Base-by-base conservation (phyloP, 495 filamentous ascomycete species). In the Aspergillus leporis region DNA sequence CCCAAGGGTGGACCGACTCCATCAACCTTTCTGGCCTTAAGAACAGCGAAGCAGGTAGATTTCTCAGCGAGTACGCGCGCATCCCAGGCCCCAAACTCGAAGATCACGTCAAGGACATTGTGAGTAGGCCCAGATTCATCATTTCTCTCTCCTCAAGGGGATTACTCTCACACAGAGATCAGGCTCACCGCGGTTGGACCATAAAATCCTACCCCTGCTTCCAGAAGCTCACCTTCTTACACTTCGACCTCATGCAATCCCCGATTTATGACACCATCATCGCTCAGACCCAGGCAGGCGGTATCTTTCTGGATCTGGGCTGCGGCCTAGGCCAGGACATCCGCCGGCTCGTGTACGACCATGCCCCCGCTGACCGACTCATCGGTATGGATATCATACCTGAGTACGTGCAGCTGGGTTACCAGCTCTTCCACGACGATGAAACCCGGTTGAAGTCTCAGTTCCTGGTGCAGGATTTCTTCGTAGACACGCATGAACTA, bases 221-320 rank as follows among this genome's bases (percentile, higher is more conserved):
- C 46, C 71, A 77, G 14, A 66, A 55, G 71, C 77, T 65, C 59
- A 77, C 45, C 68, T 81, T 69, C 64, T 74, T 63, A 46, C 65
- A 50, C 56, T 79, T 53, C 51, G 70, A 66, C 18, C 51, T 68
- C n/a, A 28, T 14, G 38, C 53, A 1, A 50, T 67, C 14, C 57
- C 74, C 62, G 46, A 60, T 34, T 8, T 63, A 75, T 30, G 36
- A 49, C 4, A 55, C 59, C 3, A 58, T 76, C 32, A 61, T 71
- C 4, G 46, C 34, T 5, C 60, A 60, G 6, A 19, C 74, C 14
- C 51, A 59, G 19, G 38, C 46, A n/a, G 61, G 61, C 36, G 51
- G 58, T 19, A 49, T 51, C 14, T 51, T 74, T 16, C 56, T 79
- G 13, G 75, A 79, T 43, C 51, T 74, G 19, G 76, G 74, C 25